phyloP scores from a whole-genome alignment of 1,139 yeast genomes.

The Yamadazyma jaroonii region DNA sequence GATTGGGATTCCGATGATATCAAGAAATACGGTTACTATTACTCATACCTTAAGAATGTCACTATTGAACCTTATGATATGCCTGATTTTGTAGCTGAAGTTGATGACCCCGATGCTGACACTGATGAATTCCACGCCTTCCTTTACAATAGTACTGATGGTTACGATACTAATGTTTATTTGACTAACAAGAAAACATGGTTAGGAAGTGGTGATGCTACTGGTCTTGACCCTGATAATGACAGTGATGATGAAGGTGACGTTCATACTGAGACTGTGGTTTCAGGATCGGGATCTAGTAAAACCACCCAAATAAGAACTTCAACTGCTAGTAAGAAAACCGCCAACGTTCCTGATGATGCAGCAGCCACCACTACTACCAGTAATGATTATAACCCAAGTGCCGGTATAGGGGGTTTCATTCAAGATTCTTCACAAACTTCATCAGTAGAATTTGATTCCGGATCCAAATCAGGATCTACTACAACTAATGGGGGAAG shows the following conservation, averaged over 20 bases:
- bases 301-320: conserved; percentile 14
- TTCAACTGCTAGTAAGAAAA: conserved; percentile 11
- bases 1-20: conserved; percentile 82
- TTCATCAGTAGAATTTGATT: conserved; percentile 7
- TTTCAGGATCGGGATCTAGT: conserved; percentile 12
- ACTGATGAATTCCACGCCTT: conserved; percentile 44
- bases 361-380: conserved; percentile 14
- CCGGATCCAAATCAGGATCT: conserved; percentile 5
- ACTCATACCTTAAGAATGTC: conserved; percentile 59
- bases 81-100: conserved; percentile 44
- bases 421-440: conserved; percentile 27
- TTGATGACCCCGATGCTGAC: conserved; percentile 20
- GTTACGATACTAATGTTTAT: conserved; percentile 42
- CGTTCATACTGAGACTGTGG: conserved; percentile 11
- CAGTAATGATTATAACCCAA: conserved; percentile 15
- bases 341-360: conserved; percentile 12
- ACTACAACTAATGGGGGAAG: conserved; percentile 5
- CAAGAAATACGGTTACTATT: conserved; percentile 72
- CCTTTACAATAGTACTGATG: conserved; percentile 51
- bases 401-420: conserved; percentile 33
- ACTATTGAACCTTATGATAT: conserved; percentile 67
- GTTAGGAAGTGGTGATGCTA: conserved; percentile 57
- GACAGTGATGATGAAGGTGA: conserved; percentile 17
- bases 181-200: conserved; percentile 61
- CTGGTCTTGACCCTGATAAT: conserved; percentile 62